Evolutionary conservation across 176 grass and related monocot genomes (phyloP).

Genomic region (Oryza glumipatula): DNA sequence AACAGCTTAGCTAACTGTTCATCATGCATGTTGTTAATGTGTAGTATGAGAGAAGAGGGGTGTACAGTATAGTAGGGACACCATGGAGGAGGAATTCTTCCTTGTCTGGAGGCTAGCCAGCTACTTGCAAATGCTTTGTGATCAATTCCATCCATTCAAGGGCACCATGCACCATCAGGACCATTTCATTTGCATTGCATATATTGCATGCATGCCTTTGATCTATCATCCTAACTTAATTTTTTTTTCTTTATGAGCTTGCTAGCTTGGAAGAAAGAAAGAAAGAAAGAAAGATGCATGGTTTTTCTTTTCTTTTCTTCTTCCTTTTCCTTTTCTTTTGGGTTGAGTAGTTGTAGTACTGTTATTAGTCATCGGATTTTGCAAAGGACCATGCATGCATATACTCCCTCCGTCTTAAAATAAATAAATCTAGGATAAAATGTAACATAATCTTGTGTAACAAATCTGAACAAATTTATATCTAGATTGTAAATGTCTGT

Average conservation of each 20-base stretch:
- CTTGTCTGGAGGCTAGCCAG: constrained; percentile 26
- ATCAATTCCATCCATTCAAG: constrained; percentile 33
- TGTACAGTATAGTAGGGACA: constrained; percentile 2
- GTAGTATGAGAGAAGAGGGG: background rate
- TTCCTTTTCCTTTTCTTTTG: background rate
- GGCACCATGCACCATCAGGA: constrained; percentile 43
- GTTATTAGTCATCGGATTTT: background rate
- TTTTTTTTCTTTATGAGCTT: constrained; percentile 40
- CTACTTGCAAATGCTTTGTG: background rate
- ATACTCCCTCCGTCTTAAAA: accelerated
- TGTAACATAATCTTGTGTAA: too few relatives aligned
- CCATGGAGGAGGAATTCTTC: constrained; percentile 19
- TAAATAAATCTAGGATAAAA: too few relatives aligned
- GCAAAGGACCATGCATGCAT: constrained; percentile 13
- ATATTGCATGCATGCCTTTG: constrained; percentile 21
- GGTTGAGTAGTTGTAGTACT: background rate
- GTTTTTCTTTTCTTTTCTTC: background rate
- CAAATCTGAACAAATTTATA: too few relatives aligned
- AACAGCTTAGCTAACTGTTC: background rate
- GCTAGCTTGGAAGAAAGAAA: background rate
- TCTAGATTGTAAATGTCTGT: constrained; percentile 15
- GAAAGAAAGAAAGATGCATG: background rate
- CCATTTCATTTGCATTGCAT: constrained; percentile 45
- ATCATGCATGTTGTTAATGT: constrained; percentile 11
- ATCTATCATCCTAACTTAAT: background rate